Evolutionary conservation across 108 stramenopile genomes (phyloP), one percentile per base, ranked within the genome.

Genomic region (Cyclostephanos tholiformis): DNA sequence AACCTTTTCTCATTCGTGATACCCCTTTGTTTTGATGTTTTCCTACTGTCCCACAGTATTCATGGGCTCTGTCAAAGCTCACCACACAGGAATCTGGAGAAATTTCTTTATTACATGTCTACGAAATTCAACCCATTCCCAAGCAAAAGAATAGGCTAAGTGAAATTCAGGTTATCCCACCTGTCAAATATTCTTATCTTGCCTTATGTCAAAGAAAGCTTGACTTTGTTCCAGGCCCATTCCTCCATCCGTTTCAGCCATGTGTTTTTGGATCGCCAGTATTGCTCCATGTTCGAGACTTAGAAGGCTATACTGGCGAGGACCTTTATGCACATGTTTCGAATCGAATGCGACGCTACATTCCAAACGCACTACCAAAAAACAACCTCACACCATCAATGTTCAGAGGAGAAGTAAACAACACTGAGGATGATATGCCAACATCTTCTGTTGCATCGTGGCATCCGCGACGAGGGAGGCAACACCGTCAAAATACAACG

Each of bases 81-180:
- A 82, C 90, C 49, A 84, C 91, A 67, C 87, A 85, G 39, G 90
- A 92, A 36, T 89, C 89, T 41, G 95, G 94, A 20, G 91, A 94
- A 74, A 77, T 91, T 14, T 87, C 90, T 20, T 26, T 82, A 23
- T 66, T 96, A 11, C 90, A 88, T 72, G 85, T 93, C 0, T 94
- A 90, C 63, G 92, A 90, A 68, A 77, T 96, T 14, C 89, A 92
- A 62, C 80, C 86, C n/a, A 29, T 73, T 2, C 30, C 61, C 11
- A 35, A 48, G 22, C 55, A 38, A 73, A 59, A 16, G 70, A 71
- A 2, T 30, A 36, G 32, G 16, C 27, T 58, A 22, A 23, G 0
- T 43, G 56, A 75, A 59, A 32, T 63, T 3, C 44, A 66, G 26
- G 60, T 36, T 57, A 52, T 50, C 49, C 41, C 36, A 23, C 56